Evolutionary conservation across 106 monocot species (phyloP).

Genomic region (Dendrobium catenatum): DNA sequence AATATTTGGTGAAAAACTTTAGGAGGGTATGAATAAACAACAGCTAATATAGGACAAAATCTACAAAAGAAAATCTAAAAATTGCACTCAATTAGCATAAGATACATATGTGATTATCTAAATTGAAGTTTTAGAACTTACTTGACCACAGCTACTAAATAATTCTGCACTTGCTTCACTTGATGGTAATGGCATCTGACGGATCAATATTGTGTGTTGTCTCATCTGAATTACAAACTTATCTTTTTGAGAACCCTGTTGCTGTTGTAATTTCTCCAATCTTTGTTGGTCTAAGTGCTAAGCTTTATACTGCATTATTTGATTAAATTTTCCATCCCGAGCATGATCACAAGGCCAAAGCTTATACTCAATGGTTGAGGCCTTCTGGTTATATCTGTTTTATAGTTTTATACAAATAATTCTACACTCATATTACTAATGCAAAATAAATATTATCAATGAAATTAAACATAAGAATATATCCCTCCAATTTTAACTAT

Average conservation of each 20-base stretch:
- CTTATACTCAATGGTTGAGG: conserved; percentile 7
- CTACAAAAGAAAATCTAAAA: too few relatives aligned
- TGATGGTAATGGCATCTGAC: conserved; percentile 66
- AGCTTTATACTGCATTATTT: conserved; percentile 41
- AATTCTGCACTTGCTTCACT: conserved; percentile 26
- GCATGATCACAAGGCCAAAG: conserved; percentile 14
- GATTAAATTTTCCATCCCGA: conserved; percentile 21
- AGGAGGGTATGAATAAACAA: too few relatives aligned
- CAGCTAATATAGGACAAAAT: too few relatives aligned
- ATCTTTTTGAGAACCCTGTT: conserved; percentile 23
- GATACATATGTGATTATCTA: too few relatives aligned
- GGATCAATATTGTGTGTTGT: conserved; percentile 85
- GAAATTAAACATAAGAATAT: background rate
- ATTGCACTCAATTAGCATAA: too few relatives aligned
- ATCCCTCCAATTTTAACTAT: conserved; percentile 74
- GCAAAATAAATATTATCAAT: background rate
- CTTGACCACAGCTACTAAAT: too few relatives aligned
- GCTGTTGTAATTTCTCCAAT: conserved; percentile 58
- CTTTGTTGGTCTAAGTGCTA: conserved; percentile 66
- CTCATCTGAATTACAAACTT: conserved; percentile 60
- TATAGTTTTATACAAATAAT: background rate
- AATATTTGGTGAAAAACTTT: too few relatives aligned
- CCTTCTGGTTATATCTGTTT: background rate
- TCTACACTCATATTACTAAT: background rate
- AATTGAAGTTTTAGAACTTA: too few relatives aligned